A percentile compares a stretch with the other conserved stretches of the same genome.
These are phyloP conservation scores for Cercospora citrullina DNA, from an alignment of 2,329 filamentous ascomycete species.

Conservation along the genomic window DNA sequence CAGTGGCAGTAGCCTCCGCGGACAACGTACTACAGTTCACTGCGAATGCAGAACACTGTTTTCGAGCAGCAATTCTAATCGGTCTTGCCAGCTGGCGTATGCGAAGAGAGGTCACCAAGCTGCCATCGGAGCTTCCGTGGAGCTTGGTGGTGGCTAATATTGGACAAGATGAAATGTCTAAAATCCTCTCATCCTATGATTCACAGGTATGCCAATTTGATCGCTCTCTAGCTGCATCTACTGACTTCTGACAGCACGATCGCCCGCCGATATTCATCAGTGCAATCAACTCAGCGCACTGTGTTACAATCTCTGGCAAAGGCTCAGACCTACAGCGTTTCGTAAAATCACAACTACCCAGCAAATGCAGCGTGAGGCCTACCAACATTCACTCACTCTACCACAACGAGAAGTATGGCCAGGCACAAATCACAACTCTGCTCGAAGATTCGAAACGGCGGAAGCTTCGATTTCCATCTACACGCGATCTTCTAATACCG, in stretches of 20 bases:
- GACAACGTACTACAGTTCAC: neutral
- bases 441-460: neutral
- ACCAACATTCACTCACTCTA: constrained; percentile 14
- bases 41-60: constrained; percentile 11
- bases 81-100: constrained; percentile 7
- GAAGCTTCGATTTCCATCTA: neutral
- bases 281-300: constrained; percentile 4
- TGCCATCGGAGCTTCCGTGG: constrained; percentile 11
- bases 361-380: constrained; percentile 8
- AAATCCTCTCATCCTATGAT: neutral
- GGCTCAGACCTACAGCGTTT: constrained; percentile 2
- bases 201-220: neutral
- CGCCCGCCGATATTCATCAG: constrained; percentile 6
- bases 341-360: neutral
- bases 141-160: constrained; percentile 8
- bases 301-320: constrained; percentile 10
- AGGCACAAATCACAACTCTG: neutral
- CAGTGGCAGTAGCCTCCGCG: constrained; percentile 12
- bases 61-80: constrained; percentile 12
- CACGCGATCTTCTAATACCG: constrained; percentile 7
- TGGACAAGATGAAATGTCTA: constrained; percentile 5
- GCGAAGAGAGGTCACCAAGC: neutral
- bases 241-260: neutral
- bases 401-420: constrained; percentile 1
- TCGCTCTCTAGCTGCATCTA: neutral